A percentile compares a stretch with the other conserved stretches of the same genome.
These are phyloP conservation scores for Neodidymelliopsis sp. DNA, from an alignment of 2,329 filamentous ascomycete species.

Conservation along the genomic window DNA sequence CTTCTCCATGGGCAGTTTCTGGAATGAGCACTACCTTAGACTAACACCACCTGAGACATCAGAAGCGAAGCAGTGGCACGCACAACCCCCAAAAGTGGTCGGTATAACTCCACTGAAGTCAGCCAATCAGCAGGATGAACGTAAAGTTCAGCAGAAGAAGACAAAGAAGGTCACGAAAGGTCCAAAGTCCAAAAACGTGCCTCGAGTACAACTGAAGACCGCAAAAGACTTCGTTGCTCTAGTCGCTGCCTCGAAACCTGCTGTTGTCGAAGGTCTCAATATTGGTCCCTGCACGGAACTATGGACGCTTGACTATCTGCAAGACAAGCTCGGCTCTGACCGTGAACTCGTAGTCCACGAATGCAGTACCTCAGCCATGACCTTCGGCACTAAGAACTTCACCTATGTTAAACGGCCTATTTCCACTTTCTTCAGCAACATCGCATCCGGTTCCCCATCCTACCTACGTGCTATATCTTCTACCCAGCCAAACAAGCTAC, in stretches of 20 bases:
- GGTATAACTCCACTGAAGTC: slow-evolving; percentile 21
- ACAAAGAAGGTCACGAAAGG: slow-evolving; percentile 15
- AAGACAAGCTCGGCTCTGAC: slow-evolving; percentile 52
- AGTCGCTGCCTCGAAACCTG: slow-evolving; percentile 65
- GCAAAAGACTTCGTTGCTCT: slow-evolving; percentile 67
- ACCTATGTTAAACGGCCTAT: slow-evolving; percentile 74
- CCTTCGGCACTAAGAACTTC: slow-evolving; percentile 86
- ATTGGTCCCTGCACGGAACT: slow-evolving; percentile 71
- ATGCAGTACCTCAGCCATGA: slow-evolving; percentile 71
- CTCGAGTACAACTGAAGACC: slow-evolving; percentile 61
- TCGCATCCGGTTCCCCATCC: slow-evolving; percentile 64
- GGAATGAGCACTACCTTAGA: slow-evolving; percentile 62
- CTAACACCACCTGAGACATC: slow-evolving; percentile 26
- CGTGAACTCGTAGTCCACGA: slow-evolving; percentile 76
- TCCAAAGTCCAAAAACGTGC: slow-evolving; percentile 50
- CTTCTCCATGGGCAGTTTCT: slow-evolving; percentile 89
- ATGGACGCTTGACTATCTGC: slow-evolving; percentile 76
- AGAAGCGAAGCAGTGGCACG: slow-evolving; percentile 30
- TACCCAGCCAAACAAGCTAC: slow-evolving; percentile 70
- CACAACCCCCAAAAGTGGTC: slow-evolving; percentile 17
- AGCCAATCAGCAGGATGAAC: slow-evolving; percentile 1
- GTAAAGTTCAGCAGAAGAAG: slow-evolving; percentile 24
- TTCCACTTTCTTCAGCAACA: slow-evolving; percentile 68
- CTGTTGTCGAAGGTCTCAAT: slow-evolving; percentile 69
- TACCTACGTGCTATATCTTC: slow-evolving; percentile 82